These are phyloP conservation scores for Leishmania mexicana DNA, from an alignment of 208 protist species.

Conservation along the genomic window DNA sequence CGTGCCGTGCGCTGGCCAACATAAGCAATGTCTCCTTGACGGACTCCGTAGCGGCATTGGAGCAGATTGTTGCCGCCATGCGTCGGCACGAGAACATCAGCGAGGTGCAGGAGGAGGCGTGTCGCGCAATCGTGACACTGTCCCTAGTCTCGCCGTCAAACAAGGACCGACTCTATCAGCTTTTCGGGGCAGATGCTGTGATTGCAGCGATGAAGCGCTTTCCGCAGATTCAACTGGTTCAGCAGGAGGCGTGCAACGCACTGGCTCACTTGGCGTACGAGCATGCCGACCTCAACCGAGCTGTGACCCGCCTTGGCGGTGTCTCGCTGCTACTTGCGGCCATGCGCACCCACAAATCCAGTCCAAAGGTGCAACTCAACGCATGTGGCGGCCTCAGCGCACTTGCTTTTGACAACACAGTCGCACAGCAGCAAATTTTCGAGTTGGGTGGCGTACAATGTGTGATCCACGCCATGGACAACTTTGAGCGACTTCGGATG, in stretches of 20 bases:
- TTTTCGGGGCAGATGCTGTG: constrained; percentile 72
- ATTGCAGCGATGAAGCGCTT: constrained; percentile 81
- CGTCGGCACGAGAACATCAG: constrained; percentile 68
- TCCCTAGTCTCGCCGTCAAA: constrained; percentile 81
- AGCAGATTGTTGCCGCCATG: constrained; percentile 87
- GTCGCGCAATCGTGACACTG: constrained; percentile 89
- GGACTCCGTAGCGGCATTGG: constrained; percentile 63
- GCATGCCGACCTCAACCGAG: constrained; percentile 78
- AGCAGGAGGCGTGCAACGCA: constrained; percentile 92
- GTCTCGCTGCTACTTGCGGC: constrained; percentile 75
- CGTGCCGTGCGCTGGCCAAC: constrained; percentile 86
- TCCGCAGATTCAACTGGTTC: constrained; percentile 71
- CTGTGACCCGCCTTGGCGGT: constrained; percentile 75
- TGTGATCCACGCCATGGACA: constrained; percentile 88
- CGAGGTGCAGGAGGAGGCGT: constrained; percentile 92
- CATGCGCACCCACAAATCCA: constrained; percentile 77
- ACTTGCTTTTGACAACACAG: constrained; percentile 91
- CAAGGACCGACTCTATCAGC: constrained; percentile 84
- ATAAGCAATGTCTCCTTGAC: constrained; percentile 70
- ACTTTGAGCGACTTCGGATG: constrained; percentile 89
- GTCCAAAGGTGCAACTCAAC: constrained; percentile 89
- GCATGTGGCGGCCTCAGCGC: constrained; percentile 91
- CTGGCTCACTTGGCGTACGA: constrained; percentile 92
- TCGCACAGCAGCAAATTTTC: constrained; percentile 91
- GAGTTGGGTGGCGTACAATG: constrained; percentile 86